Conservation (phyloP, 2,329 filamentous ascomycete genomes). For the Alternaria sp. region DNA sequence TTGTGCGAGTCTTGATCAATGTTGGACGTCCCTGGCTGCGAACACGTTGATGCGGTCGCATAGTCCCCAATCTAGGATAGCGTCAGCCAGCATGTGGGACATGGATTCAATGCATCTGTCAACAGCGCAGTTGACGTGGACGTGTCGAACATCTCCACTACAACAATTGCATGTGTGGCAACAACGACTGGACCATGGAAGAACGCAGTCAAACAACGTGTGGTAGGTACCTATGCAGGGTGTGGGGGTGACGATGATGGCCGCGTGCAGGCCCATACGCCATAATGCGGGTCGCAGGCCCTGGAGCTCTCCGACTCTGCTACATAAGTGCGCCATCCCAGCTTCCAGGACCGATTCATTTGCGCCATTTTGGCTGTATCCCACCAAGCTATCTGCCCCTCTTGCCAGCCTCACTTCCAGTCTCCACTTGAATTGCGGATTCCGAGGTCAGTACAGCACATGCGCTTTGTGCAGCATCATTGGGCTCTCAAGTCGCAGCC, state of each 20-base stretch:
- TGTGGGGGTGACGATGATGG: constrained; percentile 24
- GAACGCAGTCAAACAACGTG: neutral
- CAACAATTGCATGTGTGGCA: constrained; percentile 11
- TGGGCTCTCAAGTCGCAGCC: constrained; percentile 19
- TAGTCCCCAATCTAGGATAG: constrained; percentile 18
- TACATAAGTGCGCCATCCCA: constrained; percentile 38
- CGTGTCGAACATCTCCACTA: neutral
- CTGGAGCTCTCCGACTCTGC: constrained; percentile 9
- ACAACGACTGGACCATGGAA: constrained; percentile 1
- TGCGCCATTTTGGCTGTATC: constrained; percentile 26
- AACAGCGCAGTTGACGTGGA: neutral
- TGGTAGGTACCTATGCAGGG: constrained; percentile 16
- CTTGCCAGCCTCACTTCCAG: constrained; percentile 4
- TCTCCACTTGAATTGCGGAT: constrained; percentile 16
- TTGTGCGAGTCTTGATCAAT: neutral
- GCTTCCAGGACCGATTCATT: constrained; percentile 16
- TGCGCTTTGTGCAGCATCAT: constrained; percentile 28
- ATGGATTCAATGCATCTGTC: constrained; percentile 2
- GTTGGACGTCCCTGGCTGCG: neutral
- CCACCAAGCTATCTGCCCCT: neutral
- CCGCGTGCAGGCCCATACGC: constrained; percentile 33
- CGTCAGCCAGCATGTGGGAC: constrained; percentile 7
- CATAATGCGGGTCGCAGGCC: constrained; percentile 35
- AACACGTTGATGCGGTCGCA: constrained; percentile 7
- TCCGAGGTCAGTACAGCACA: constrained; percentile 19